Evolutionary conservation across 1,139 yeast genomes (phyloP).

Genomic region (Taiozyma onychis): DNA sequence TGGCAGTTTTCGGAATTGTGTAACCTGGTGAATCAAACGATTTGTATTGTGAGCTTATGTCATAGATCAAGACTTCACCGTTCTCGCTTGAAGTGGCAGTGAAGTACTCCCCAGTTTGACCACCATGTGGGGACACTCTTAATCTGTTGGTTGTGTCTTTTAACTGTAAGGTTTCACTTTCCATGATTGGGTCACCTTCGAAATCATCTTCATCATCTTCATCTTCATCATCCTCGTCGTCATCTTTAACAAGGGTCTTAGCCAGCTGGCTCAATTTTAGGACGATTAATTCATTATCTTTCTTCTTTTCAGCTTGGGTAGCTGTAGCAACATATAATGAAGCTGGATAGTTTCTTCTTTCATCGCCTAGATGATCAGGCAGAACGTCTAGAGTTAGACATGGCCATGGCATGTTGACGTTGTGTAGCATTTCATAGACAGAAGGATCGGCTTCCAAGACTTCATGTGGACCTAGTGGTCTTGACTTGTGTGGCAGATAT

Average conservation of each 20-base stretch:
- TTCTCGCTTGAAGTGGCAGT: conserved; percentile 87
- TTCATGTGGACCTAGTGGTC: conserved; percentile 92
- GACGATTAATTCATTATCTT: conserved; percentile 82
- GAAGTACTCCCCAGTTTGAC: conserved; percentile 71
- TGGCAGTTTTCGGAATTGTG: conserved; percentile 68
- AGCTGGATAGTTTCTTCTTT: conserved; percentile 88
- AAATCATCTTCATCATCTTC: conserved; percentile 70
- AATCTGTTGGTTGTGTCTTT: conserved; percentile 85
- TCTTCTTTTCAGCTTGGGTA: conserved; percentile 84
- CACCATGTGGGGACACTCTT: conserved; percentile 76
- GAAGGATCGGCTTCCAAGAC: conserved; percentile 94
- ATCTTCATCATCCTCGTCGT: conserved; percentile 61
- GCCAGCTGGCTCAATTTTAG: conserved; percentile 78
- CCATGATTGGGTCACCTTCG: conserved; percentile 78
- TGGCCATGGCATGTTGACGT: conserved; percentile 95
- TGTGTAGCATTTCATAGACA: conserved; percentile 94
- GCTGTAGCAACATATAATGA: conserved; percentile 84
- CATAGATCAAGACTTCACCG: conserved; percentile 86
- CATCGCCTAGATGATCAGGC: conserved; percentile 82
- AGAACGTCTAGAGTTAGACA: conserved; percentile 85
- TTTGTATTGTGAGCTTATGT: conserved; percentile 69
- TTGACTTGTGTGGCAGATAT: conserved; percentile 82
- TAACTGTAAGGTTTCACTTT: conserved; percentile 71
- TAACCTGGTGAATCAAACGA: conserved; percentile 89
- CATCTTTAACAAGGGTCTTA: conserved; percentile 80